A percentile compares a stretch with the other conserved stretches of the same genome.
Conservation (phyloP, 306 rosid species). For the Fragaria vesca region DNA sequence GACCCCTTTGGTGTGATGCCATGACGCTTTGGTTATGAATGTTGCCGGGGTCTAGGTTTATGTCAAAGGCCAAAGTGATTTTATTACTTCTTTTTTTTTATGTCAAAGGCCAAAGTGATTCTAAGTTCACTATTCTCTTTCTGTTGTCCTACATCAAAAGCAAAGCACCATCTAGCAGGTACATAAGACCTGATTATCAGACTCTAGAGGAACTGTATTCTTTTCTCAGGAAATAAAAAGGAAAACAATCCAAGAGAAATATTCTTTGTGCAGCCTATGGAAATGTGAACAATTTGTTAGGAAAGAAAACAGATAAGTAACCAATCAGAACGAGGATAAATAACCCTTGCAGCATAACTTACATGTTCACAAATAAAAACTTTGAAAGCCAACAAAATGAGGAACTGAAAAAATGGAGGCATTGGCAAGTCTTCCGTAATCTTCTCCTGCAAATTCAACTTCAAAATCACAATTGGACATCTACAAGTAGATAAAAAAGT, state of each 20-base stretch:
- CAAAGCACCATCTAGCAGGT: neutral
- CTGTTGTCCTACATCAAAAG: neutral
- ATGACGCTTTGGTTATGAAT: too few species aligned
- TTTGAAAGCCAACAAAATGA: constrained; percentile 69
- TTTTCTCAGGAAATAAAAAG: neutral
- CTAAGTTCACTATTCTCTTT: neutral
- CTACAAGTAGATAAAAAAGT: constrained; percentile 3
- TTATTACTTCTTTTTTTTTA: too few species aligned
- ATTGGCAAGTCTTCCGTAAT: constrained; percentile 60
- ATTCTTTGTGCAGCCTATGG: neutral
- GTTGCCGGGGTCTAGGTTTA: too few species aligned
- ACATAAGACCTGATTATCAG: neutral
- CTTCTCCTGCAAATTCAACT: constrained; percentile 52
- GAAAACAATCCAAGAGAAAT: neutral
- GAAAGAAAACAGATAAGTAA: neutral
- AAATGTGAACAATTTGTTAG: neutral
- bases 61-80: neutral
- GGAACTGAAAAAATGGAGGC: constrained; percentile 80
- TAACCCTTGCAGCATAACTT: constrained; percentile 3
- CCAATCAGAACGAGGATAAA: neutral
- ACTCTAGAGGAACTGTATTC: neutral
- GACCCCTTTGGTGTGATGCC: neutral
- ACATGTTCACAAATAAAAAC: constrained; percentile 69
- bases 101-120: neutral
- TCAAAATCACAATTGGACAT: constrained; percentile 26